Base-by-base conservation (phyloP, 2,329 filamentous ascomycete species). In the Whalleya microplaca region DNA sequence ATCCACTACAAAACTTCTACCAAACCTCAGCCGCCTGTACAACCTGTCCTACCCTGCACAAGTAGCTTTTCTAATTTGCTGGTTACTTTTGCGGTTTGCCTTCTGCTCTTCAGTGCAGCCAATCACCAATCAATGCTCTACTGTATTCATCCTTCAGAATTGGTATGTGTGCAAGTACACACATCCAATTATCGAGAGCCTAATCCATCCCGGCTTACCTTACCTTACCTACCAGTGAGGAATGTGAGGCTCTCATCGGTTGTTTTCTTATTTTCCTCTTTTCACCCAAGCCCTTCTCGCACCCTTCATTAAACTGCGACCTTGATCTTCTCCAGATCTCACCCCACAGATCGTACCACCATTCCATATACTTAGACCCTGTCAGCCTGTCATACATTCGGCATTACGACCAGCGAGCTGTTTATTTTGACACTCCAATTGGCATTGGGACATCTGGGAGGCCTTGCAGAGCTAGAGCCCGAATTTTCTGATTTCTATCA, bases 61-160 rank as follows among this genome's bases (percentile, higher is more conserved):
- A 44, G 55, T 61, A 61, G 41, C 43, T 21, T 47, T 52, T 50
- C 19, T 37, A 41, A 45, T 46, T 50, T 56, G 41, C 16, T 53
- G 48, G 49, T 51, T 19, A 19, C 50, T n/a, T 42, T 53, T 48
- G 51, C 41, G 19, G 51, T 44, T 51, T 10, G 21, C 16, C 44
- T 54, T 56, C 52, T 48, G 14, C 41, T 21, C 42, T 43, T 40
- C 7, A 19, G 16, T 45, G 18, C 51, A 58, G 43, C 58, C 55
- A 61, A 61, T 61, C 58, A 61, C 58, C 55, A 61, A 61, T 61
- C 58, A 61, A 41, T 37, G 32, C 32, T 3, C 23, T 9, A 27
- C 9, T 27, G 18, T 20, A 27, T 12, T 20, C 21, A 45, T 45
- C 20, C 20, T 21, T 7, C 32, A 48, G 41, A 43, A 55, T 42